These are phyloP conservation scores for Teratosphaeria nubilosa DNA, from an alignment of 2,329 filamentous ascomycete genomes.

Conservation along the genomic window DNA sequence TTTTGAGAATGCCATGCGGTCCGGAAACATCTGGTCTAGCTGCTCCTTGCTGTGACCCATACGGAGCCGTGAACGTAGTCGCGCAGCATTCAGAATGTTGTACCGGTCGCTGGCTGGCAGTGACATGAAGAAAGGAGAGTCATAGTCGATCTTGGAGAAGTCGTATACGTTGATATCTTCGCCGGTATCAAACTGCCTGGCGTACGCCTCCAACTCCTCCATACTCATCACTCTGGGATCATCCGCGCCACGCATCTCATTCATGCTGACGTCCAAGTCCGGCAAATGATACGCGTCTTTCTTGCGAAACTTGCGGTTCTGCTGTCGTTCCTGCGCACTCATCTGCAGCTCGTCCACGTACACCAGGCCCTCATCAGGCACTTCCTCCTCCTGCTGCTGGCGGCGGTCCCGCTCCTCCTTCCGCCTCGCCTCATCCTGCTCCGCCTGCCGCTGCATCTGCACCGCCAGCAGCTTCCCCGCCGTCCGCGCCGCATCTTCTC, in stretches of 20 bases:
- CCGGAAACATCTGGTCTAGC: conserved; percentile 89
- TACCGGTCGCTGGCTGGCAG: conserved; percentile 84
- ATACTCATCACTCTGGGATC: conserved; percentile 95
- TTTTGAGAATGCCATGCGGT: conserved; percentile 90
- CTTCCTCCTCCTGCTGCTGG: conserved; percentile 44
- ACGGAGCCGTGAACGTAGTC: conserved; percentile 73
- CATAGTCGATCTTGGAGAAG: conserved; percentile 97
- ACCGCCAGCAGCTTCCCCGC: conserved; percentile 85
- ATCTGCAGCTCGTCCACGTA: conserved; percentile 88
- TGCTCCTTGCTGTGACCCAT: conserved; percentile 98
- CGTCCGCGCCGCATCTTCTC: conserved; percentile 86
- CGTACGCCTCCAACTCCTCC: conserved; percentile 88
- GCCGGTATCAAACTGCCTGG: conserved; percentile 79
- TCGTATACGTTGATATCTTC: conserved; percentile 84
- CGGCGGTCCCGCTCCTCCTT: conserved; percentile 33
- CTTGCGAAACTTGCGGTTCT: conserved; percentile 71
- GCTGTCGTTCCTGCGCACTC: conserved; percentile 62
- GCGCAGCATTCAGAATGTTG: conserved; percentile 91
- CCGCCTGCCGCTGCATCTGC: conserved; percentile 83
- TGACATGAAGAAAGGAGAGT: conserved; percentile 89
- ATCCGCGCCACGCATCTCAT: conserved; percentile 78
- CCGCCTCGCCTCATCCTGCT: conserved; percentile 57
- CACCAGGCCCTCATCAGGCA: conserved; percentile 62
- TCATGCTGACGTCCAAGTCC: conserved; percentile 66
- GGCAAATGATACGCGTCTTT: conserved; percentile 94